phyloP scores from a whole-genome alignment of 768 basidiomycete species.

The Suillus subalutaceus region DNA sequence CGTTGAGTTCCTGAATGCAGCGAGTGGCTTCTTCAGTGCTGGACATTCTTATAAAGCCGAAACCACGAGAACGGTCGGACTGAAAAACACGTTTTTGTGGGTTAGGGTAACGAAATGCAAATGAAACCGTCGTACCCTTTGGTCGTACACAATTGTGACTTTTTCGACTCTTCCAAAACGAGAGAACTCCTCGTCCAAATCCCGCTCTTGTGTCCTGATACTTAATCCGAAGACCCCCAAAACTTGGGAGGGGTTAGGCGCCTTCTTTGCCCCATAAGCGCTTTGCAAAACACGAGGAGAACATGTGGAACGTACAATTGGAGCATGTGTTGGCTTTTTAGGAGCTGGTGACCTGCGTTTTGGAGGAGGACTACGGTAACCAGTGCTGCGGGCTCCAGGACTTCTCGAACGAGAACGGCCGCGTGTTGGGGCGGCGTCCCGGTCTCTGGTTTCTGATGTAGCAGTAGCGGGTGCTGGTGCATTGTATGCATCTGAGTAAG shows the following conservation, averaged over 20 bases:
- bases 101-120: conserved; percentile 17
- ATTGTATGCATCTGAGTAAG: conserved; percentile 82
- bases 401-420: conserved; percentile 80
- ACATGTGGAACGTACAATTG: conserved; percentile 56
- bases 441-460: conserved; percentile 48
- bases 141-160: conserved; percentile 96
- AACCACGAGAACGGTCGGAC: conserved; percentile 96
- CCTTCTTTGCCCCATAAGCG: conserved; percentile 59
- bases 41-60: conserved; percentile 96
- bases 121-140: conserved; percentile 63
- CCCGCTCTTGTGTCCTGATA: conserved; percentile 91
- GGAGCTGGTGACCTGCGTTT: conserved; percentile 64
- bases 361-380: conserved; percentile 58
- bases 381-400: conserved; percentile 47
- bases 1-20: conserved; percentile 91
- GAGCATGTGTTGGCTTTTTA: conserved; percentile 69
- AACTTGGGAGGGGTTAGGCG: conserved; percentile 84
- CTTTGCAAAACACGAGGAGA: conserved; percentile 18
- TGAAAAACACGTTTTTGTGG: conserved; percentile 34
- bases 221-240: conserved; percentile 98
- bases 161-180: conserved; percentile 91
- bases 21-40: conserved; percentile 84
- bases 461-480: conserved; percentile 55
- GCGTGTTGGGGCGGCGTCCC: conserved; percentile 57
- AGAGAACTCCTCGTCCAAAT: conserved; percentile 92